Percentiles rank a stretch among this genome's conserved stretches.
Conservation (phyloP, 192 early-diverging fungal genomes). For the Geranomyces michiganensis region DNA sequence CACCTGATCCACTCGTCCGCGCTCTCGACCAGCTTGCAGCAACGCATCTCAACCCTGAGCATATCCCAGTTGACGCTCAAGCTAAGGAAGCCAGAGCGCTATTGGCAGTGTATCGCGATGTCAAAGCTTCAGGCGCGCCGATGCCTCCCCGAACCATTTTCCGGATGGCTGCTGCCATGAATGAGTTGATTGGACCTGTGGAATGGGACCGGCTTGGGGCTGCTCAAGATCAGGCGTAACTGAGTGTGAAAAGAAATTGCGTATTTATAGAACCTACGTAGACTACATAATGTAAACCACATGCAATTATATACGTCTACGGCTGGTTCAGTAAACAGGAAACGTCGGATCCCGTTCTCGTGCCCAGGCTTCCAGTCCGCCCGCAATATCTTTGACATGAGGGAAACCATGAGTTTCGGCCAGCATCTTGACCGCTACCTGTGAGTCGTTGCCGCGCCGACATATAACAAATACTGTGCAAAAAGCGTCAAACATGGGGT, state of each 20-base stretch:
- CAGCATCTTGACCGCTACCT: constrained; percentile 80
- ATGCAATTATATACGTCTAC: no score
- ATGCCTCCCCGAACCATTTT: neutral
- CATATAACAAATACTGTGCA: constrained; percentile 80
- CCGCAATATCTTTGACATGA: constrained; percentile 76
- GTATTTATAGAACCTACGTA: no score
- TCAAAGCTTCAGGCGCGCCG: neutral
- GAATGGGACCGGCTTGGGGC: neutral
- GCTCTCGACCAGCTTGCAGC: neutral
- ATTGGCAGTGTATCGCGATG: neutral
- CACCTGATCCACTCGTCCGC: neutral
- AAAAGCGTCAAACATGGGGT: neutral
- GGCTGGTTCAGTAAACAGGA: constrained; percentile 69
- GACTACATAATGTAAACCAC: no score
- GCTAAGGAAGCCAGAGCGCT: neutral
- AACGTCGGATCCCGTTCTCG: constrained; percentile 73
- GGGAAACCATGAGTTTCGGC: constrained; percentile 59
- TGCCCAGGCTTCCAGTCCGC: constrained; percentile 81
- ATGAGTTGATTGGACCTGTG: constrained; percentile 4
- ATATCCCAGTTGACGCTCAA: neutral
- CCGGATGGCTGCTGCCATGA: neutral
- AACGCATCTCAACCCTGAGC: neutral
- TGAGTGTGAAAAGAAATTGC: no score
- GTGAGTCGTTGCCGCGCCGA: constrained; percentile 87
- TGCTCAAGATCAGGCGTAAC: no score